Percentiles rank a stretch among this genome's conserved stretches.
phyloP scores from a whole-genome alignment of 495 filamentous ascomycete genomes.

The Amniculicola lignicola region DNA sequence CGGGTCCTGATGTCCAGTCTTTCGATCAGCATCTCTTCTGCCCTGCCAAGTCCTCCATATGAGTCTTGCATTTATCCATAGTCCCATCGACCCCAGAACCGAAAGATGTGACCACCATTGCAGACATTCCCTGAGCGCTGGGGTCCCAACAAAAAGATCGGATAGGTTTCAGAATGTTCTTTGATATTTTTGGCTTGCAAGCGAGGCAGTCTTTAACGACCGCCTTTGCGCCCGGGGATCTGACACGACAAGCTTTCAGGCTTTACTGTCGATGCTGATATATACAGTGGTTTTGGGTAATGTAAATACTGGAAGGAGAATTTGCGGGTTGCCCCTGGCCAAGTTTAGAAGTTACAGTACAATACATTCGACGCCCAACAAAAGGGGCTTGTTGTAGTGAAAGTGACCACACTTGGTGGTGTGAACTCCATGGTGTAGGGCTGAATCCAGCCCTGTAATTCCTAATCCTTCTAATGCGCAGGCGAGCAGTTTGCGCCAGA shows the following conservation, averaged over 20 bases:
- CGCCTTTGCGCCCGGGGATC: too few relatives aligned
- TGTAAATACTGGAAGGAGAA: too few relatives aligned
- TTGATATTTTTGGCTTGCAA: constrained; percentile 4
- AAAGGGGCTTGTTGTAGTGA: background rate
- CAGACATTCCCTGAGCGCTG: too few relatives aligned
- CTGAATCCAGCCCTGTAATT: background rate
- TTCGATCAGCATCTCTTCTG: too few relatives aligned
- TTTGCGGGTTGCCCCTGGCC: background rate
- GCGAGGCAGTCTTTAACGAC: constrained; percentile 1
- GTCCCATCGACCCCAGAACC: too few relatives aligned
- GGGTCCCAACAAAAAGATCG: too few relatives aligned
- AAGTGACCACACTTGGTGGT: background rate
- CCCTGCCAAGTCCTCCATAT: too few relatives aligned
- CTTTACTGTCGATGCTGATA: too few relatives aligned
- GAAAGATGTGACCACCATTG: too few relatives aligned
- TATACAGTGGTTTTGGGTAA: constrained; percentile 2
- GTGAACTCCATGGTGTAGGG: background rate
- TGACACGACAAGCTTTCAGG: too few relatives aligned
- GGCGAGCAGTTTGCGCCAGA: background rate
- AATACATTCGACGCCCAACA: background rate
- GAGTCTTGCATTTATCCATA: too few relatives aligned
- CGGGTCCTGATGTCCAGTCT: too few relatives aligned
- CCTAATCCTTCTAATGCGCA: background rate
- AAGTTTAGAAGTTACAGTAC: background rate
- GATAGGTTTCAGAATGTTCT: constrained; percentile 13